Evolutionary conservation across 2,329 filamentous ascomycete genomes (phyloP), one percentile per base, ranked within the genome.

Genomic region (Beauveria australis): DNA sequence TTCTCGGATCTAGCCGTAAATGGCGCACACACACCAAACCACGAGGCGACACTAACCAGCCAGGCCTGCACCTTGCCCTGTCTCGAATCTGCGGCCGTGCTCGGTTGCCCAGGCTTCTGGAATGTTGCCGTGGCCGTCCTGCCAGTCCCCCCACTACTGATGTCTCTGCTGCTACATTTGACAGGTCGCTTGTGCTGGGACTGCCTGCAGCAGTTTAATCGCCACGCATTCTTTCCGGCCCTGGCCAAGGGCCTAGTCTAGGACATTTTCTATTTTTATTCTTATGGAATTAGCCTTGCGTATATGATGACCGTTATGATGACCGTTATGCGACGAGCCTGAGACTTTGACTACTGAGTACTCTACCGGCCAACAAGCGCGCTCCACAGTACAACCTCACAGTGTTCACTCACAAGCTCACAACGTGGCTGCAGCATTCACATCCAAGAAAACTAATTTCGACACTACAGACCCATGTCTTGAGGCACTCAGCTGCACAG

Each of bases 1-100:
- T 37, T 47, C 41, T 53, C 58, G 49, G 58, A 60, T 60, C 58
- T 44, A 53, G 58, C 58, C 58, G 49, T 53, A 41, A 47, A 53
- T 46, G 41, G 41, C 12, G 22, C 16, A 44, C 47, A 53, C 37
- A 47, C 40, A 52, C 48, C 24, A 19, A 22, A 46, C 24, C 24
- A 40, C 43, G 19, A 16, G 26, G 46, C 55, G 9, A 44, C 40
- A 40, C 43, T 37, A 40, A 37, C 44, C 51, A 19, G 22, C 44
- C 51, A 19, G 22, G 18, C 22, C 18, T 46, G 14, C 19, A 40
- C 53, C 53, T 19, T 56, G 43, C 43, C 28, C 43, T 56, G 53
- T 56, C 53, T 48, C 28, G 24, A 44, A 47, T 37, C 28, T 24
- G n/a, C 9, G 16, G 16, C 53, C 53, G 4, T 19, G 30, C 18